Evolutionary conservation across 805 yeast genomes (phyloP), one percentile per base, ranked within the genome.

Genomic region (Saccharomycopsis vini): DNA sequence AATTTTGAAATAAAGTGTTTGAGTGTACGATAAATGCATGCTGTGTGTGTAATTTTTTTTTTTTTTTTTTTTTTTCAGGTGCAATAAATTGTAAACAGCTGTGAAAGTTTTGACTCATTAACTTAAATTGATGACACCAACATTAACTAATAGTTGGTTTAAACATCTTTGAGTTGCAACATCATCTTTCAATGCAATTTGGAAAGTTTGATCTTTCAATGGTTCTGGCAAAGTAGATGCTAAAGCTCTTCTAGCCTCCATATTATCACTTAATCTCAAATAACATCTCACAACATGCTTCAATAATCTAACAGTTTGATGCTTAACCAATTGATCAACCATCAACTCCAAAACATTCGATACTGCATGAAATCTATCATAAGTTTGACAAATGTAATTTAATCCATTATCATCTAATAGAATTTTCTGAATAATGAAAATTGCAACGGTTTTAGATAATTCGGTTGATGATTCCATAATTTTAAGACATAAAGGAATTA

Each of bases 391-490:
- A 19, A 92, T 85, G 63, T 92, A 92, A 18, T 79, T 75, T 49
- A 90, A 71, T 0, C 98, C 98, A 53, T 81, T 77, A 56, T 90
- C 96, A 62, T 92, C 97, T 52, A 88, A 73, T 41, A 90, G 69
- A 44, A 90, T 90, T 62, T 89, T 90, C 59, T 90, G 97, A 37
- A 92, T 82, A 48, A 92, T 90, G 66, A 92, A 90, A 45, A 90
- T 89, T 3, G 98, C 98, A 21, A 90, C 98, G 0, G 97, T 92
- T 58, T 92, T 90, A 39, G 94, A 81, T 42, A 90, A 71, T 59
- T 92, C 98, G 0, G 95, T 82, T 5, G 95, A 87, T 1, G 89
- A 78, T 60, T 90, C 97, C 95, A 90, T 90, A 50, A 92, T 90
- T 55, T 92, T 80, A 47, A 90, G 68, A 60, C 98, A 92, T 44